These are phyloP conservation scores for Mucor piriformis DNA, from an alignment of 371 early-diverging fungal genomes.

Conservation along the genomic window DNA sequence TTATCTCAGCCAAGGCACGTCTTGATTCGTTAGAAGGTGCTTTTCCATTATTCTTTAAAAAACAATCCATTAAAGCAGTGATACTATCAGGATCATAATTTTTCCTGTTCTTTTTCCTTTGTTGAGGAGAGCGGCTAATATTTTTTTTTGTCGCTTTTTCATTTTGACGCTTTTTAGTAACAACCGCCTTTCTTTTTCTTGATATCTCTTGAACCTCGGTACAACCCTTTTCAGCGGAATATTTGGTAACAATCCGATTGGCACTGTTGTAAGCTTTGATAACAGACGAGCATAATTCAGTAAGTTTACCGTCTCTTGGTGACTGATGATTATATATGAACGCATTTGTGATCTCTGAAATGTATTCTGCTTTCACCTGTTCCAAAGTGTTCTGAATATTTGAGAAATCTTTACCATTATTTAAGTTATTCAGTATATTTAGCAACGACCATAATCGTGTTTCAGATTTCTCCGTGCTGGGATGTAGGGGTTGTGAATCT, in stretches of 20 bases:
- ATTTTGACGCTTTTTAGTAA: neutral
- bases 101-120: conserved; percentile 32
- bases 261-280: neutral
- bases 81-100: conserved; percentile 37
- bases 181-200: neutral
- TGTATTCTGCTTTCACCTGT: neutral
- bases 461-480: neutral
- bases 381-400: neutral
- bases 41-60: conserved; percentile 31
- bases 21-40: conserved; percentile 31
- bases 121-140: neutral
- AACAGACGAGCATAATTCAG: neutral
- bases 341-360: neutral
- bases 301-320: neutral
- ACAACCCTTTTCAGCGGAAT: neutral
- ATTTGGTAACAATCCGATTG: neutral
- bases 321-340: neutral
- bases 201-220: neutral
- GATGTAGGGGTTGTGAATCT: too few species aligned
- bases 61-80: conserved; percentile 42
- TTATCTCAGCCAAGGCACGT: conserved; percentile 21
- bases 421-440: neutral
- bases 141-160: neutral
- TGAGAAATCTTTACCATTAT: neutral
- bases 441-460: neutral